Evolutionary conservation across 2,329 filamentous ascomycete genomes (phyloP).

Genomic region (Elsinoe batatas): DNA sequence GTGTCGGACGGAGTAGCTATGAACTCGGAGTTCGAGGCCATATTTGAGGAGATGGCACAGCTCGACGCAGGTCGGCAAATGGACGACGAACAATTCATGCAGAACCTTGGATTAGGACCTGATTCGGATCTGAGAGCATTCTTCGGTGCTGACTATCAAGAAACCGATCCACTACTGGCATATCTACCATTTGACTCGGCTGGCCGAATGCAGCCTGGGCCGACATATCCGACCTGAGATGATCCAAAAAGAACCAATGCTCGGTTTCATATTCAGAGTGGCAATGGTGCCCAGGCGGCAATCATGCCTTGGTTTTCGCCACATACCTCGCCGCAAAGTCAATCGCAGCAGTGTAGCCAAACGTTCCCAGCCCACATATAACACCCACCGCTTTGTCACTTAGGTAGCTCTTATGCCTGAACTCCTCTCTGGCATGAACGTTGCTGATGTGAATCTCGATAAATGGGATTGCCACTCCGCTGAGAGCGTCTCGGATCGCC

Average conservation of each 20-base stretch:
- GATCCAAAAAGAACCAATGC: neutral
- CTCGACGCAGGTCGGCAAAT: constrained; percentile 45
- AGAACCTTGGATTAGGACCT: constrained; percentile 55
- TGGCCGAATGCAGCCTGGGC: neutral
- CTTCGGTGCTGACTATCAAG: constrained; percentile 33
- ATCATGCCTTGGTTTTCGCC: neutral
- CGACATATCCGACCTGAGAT: neutral
- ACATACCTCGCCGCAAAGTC: constrained; percentile 31
- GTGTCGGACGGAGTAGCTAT: constrained; percentile 6
- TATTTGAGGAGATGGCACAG: constrained; percentile 50
- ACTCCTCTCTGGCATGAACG: constrained; percentile 60
- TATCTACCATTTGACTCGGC: constrained; percentile 26
- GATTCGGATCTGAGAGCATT: constrained; percentile 51
- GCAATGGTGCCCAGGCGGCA: too few species aligned
- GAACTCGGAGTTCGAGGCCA: constrained; percentile 17
- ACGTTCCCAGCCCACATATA: constrained; percentile 54
- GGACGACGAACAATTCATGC: constrained; percentile 53
- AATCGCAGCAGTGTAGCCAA: constrained; percentile 39
- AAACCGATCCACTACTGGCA: constrained; percentile 31
- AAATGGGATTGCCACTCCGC: constrained; percentile 61
- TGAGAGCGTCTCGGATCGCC: constrained; percentile 62
- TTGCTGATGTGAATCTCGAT: constrained; percentile 71
- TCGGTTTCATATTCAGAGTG: neutral
- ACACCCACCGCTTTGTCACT: constrained; percentile 67
- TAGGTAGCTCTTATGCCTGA: constrained; percentile 60